These are phyloP conservation scores for Annulohypoxylon stygium DNA, from an alignment of 495 filamentous ascomycete genomes.

Conservation along the genomic window DNA sequence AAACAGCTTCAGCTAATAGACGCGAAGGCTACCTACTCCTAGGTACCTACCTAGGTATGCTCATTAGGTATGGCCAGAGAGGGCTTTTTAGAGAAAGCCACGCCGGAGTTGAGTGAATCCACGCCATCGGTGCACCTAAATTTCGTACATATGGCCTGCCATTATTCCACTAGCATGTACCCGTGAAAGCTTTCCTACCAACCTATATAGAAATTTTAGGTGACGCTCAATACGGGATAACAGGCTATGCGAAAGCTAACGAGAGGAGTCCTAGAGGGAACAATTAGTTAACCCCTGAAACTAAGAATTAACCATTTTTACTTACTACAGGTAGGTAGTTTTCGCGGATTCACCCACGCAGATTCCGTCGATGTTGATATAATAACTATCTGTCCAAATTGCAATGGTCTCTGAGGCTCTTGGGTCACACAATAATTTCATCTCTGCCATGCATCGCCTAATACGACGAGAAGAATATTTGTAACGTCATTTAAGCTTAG, in stretches of 20 bases:
- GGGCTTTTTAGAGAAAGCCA: neutral
- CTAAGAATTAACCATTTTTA: neutral
- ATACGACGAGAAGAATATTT: no score
- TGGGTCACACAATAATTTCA: no score
- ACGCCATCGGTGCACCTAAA: neutral
- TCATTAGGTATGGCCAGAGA: no score
- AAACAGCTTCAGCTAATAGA: slow-evolving; percentile 18
- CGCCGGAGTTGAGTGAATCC: neutral
- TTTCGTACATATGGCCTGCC: slow-evolving; percentile 6
- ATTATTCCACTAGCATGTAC: neutral
- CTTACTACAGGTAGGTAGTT: neutral
- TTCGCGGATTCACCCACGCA: no score
- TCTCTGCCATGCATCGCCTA: no score
- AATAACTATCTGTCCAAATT: no score
- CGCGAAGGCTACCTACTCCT: neutral
- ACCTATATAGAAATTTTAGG: neutral
- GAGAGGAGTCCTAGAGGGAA: neutral
- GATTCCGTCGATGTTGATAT: no score
- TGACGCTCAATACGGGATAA: neutral
- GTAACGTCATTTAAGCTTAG: no score
- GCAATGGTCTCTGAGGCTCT: no score
- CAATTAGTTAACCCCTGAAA: neutral
- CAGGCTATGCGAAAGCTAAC: neutral
- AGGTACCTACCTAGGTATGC: neutral
- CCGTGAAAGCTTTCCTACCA: neutral